Evolutionary conservation across 1,284 basidiomycete species (phyloP).

Genomic region (Tilletiopsis washingtonensis): DNA sequence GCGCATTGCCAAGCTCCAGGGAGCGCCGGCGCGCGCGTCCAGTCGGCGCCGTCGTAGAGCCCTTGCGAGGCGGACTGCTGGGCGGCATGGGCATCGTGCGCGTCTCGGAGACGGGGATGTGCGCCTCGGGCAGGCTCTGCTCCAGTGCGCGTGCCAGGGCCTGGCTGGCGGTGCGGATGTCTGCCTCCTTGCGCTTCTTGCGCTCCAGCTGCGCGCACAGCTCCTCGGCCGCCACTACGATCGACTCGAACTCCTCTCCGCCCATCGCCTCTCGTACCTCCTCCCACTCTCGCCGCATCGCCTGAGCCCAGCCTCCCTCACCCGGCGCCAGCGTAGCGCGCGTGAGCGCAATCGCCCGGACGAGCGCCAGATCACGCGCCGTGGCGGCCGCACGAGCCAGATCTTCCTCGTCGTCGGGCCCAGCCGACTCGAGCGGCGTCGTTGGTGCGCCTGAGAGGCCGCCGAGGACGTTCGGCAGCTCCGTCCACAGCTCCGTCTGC

Average conservation of each 20-base stretch:
- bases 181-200: neutral
- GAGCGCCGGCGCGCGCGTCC: too few species aligned
- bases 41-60: too few species aligned
- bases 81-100: too few species aligned
- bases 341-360: neutral
- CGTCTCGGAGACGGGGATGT: too few species aligned
- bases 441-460: neutral
- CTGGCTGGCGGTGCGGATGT: too few species aligned
- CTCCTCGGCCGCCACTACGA: neutral
- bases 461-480: neutral
- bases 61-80: too few species aligned
- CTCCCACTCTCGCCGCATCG: neutral
- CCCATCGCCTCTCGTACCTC: neutral
- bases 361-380: neutral
- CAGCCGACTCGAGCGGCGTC: neutral
- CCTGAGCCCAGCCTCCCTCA: neutral
- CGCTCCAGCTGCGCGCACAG: neutral
- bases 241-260: neutral
- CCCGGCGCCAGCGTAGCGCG: neutral
- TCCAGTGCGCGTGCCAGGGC: neutral
- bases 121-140: neutral
- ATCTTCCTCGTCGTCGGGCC: slow-evolving; percentile 4
- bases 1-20: too few species aligned
- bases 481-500: neutral
- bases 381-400: neutral